Evolutionary conservation across 1,139 yeast species (phyloP).

Genomic region (Pichia sp.): DNA sequence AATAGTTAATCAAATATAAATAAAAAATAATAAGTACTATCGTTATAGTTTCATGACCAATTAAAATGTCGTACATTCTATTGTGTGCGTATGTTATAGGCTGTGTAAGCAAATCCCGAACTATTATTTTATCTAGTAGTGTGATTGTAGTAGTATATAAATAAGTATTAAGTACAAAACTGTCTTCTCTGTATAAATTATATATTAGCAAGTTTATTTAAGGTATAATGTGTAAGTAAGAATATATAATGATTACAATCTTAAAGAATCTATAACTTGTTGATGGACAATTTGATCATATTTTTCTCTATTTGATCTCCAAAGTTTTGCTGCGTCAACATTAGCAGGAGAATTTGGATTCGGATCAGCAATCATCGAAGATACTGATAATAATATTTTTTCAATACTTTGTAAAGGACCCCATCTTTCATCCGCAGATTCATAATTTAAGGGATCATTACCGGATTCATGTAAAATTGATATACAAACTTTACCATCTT

Average conservation of each 20-base stretch:
- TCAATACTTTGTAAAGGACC: conserved; percentile 96
- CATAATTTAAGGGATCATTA: conserved; percentile 94
- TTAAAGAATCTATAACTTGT: conserved; percentile 46
- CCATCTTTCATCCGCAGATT: conserved; percentile 94
- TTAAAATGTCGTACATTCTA: no score
- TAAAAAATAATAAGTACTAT: no score
- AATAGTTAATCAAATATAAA: no score
- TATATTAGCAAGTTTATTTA: no score
- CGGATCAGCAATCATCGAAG: conserved; percentile 96
- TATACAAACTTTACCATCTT: conserved; percentile 93
- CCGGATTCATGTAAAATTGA: conserved; percentile 95
- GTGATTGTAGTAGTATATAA: no score
- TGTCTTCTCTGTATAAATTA: no score
- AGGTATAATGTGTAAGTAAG: no score
- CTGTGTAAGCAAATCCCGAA: no score
- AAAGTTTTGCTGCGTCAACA: conserved; percentile 90
- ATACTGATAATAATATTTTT: conserved; percentile 83
- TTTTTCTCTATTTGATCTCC: conserved; percentile 76
- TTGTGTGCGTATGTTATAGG: no score
- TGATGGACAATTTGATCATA: conserved; percentile 58
- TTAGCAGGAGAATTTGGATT: conserved; percentile 96
- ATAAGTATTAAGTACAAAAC: no score
- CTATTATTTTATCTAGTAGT: no score
- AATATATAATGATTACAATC: not conserved
- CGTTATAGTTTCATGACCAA: no score